Percentiles rank a stretch among this genome's conserved stretches.
Evolutionary conservation across 768 basidiomycete genomes (phyloP).

Genomic region (Russula sp.): DNA sequence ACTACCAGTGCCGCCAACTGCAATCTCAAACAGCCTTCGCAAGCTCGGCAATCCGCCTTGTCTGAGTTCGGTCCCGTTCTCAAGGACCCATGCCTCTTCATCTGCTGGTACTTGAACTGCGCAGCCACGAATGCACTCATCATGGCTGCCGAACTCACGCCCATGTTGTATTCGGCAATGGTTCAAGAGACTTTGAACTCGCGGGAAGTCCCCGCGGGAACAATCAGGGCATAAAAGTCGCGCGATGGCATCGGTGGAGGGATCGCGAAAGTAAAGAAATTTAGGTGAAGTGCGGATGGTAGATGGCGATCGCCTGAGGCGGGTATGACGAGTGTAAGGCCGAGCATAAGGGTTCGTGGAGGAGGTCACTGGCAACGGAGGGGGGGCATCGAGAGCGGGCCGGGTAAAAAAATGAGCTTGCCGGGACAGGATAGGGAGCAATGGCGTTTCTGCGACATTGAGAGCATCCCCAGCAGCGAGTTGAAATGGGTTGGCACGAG

Average conservation of each 20-base stretch:
- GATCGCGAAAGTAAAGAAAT: slow-evolving; percentile 34
- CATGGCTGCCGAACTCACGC: slow-evolving; percentile 43
- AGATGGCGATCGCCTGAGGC: slow-evolving; percentile 22
- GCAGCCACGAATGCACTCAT: slow-evolving; percentile 42
- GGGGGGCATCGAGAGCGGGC: slow-evolving; percentile 23
- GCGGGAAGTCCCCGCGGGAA: slow-evolving; percentile 41
- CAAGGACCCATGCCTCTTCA: slow-evolving; percentile 30
- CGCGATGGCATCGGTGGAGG: slow-evolving; percentile 28
- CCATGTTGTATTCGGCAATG: slow-evolving; percentile 44
- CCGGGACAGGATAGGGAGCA: slow-evolving; percentile 33
- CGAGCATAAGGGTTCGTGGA: slow-evolving; percentile 22
- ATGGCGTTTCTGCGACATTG: slow-evolving; percentile 35
- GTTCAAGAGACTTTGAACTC: slow-evolving; percentile 45
- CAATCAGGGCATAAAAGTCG: slow-evolving; percentile 40
- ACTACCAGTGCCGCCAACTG: slow-evolving; percentile 34
- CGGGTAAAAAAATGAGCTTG: slow-evolving; percentile 20
- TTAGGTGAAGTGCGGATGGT: slow-evolving; percentile 21
- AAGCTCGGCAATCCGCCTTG: slow-evolving; percentile 40
- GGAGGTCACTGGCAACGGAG: slow-evolving; percentile 19
- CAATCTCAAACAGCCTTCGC: slow-evolving; percentile 42
- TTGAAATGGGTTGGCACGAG: slow-evolving; percentile 27
- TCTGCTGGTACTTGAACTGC: slow-evolving; percentile 33
- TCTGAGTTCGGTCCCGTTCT: slow-evolving; percentile 34
- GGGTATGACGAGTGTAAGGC: slow-evolving; percentile 28
- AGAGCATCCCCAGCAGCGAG: slow-evolving; percentile 38